Evolutionary conservation across 2,329 filamentous ascomycete genomes (phyloP).

Genomic region (Colletotrichum musae): DNA sequence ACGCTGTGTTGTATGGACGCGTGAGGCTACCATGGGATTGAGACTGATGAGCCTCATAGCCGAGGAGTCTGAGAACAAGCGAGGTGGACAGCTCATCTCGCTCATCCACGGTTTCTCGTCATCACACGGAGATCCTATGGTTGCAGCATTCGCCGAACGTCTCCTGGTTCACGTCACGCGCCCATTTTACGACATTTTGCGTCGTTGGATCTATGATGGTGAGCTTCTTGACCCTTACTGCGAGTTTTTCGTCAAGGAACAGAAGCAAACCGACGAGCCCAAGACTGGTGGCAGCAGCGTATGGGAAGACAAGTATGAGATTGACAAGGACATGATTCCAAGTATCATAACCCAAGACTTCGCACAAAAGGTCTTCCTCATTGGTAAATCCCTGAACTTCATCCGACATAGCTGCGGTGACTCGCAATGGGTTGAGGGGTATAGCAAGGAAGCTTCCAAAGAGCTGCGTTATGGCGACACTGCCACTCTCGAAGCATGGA

Average conservation of each 20-base stretch:
- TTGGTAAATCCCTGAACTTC: constrained; percentile 98
- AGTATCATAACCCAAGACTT: constrained; percentile 95
- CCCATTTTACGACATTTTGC: constrained; percentile 96
- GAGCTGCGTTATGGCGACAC: constrained; percentile 95
- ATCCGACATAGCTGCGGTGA: constrained; percentile 96
- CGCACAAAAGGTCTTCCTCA: constrained; percentile 95
- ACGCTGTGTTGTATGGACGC: constrained; percentile 95
- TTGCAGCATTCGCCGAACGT: constrained; percentile 92
- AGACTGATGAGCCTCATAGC: constrained; percentile 95
- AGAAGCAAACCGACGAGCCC: constrained; percentile 67
- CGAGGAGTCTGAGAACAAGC: constrained; percentile 86
- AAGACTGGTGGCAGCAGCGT: constrained; percentile 77
- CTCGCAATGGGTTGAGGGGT: constrained; percentile 93
- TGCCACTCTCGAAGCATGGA: constrained; percentile 89
- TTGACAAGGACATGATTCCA: constrained; percentile 88
- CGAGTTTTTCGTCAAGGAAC: constrained; percentile 96
- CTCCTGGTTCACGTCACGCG: constrained; percentile 88
- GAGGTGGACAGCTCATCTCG: constrained; percentile 92
- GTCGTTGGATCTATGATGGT: constrained; percentile 98
- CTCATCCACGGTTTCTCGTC: constrained; percentile 94
- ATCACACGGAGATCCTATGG: constrained; percentile 95
- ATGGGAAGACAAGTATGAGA: constrained; percentile 97
- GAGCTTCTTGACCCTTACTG: constrained; percentile 96
- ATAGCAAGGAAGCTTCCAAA: constrained; percentile 93
- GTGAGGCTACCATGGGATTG: constrained; percentile 95